Conservation (phyloP, 352 stramenopile genomes). For the Phytophthora capsici region DNA sequence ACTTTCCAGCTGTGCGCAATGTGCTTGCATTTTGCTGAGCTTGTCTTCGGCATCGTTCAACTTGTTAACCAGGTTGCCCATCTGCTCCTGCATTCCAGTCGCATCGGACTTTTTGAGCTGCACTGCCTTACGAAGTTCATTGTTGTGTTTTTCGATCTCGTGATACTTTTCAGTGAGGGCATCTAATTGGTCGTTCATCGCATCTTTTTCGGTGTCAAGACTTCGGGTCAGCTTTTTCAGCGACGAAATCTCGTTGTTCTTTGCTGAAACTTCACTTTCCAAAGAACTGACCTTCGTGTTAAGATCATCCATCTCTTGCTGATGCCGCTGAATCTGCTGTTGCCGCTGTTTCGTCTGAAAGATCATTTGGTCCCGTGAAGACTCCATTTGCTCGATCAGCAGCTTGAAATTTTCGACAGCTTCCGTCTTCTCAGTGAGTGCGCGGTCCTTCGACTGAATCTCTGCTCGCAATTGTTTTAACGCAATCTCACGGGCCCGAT, state of each 20-base stretch:
- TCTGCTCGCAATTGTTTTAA: conserved; percentile 69
- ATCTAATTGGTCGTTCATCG: conserved; percentile 73
- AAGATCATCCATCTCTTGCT: conserved; percentile 61
- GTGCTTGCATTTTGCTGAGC: conserved; percentile 45
- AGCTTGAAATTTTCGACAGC: conserved; percentile 73
- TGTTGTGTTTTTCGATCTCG: conserved; percentile 58
- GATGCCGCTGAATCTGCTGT: conserved; percentile 63
- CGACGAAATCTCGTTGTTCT: conserved; percentile 57
- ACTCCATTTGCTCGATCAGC: conserved; percentile 84
- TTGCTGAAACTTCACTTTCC: conserved; percentile 50
- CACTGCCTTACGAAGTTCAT: conserved; percentile 45
- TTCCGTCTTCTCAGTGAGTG: conserved; percentile 71
- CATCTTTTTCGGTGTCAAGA: conserved; percentile 78
- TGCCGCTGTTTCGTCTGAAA: conserved; percentile 83
- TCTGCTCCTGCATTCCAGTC: conserved; percentile 61
- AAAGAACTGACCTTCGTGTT: conserved; percentile 52
- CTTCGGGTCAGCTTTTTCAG: conserved; percentile 75
- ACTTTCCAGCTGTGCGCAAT: conserved; percentile 53
- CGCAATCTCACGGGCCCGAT: conserved; percentile 57
- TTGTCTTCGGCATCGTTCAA: conserved; percentile 63
- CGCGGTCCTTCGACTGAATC: conserved; percentile 58
- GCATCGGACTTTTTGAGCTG: conserved; percentile 41
- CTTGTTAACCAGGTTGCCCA: conserved; percentile 62
- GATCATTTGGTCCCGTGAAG: conserved; percentile 76
- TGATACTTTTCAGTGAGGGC: conserved; percentile 74